phyloP scores from a whole-genome alignment of 140 eudicot species.

The Stevia rebaudiana region DNA sequence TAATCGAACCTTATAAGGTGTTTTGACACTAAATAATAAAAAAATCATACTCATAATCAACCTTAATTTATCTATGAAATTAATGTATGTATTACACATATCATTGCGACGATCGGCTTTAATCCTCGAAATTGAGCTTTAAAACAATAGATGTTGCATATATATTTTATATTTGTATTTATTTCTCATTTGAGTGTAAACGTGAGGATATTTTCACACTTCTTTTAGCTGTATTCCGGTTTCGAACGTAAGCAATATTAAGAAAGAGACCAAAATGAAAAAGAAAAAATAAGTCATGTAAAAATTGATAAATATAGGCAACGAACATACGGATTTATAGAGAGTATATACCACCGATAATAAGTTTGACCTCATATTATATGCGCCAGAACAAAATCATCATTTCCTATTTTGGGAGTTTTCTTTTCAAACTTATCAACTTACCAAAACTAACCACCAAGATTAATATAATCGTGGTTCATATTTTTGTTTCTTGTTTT shows the following conservation, averaged over 20 bases:
- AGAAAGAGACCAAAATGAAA: background rate
- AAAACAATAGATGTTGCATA: background rate
- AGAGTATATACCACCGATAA: conserved; percentile 1
- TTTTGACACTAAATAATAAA: background rate
- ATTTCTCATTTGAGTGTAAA: conserved; percentile 4
- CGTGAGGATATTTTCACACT: background rate
- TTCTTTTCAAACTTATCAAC: background rate
- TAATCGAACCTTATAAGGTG: background rate
- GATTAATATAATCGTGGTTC: too few relatives aligned
- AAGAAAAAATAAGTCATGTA: background rate
- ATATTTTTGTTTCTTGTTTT: too few relatives aligned
- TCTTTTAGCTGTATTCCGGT: background rate
- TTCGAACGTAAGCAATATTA: conserved; percentile 4
- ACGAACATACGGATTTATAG: background rate
- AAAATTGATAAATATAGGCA: conserved; percentile 9
- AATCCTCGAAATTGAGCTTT: background rate
- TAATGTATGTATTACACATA: too few relatives aligned
- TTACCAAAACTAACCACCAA: too few relatives aligned
- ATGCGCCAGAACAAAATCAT: background rate
- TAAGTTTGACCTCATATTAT: background rate
- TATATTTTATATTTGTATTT: background rate
- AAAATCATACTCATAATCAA: background rate
- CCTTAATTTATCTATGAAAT: background rate
- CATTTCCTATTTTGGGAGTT: background rate
- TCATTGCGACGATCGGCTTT: background rate